These are phyloP conservation scores for Spizellomyces sp. DNA, from an alignment of 192 early-diverging fungal species.

Conservation along the genomic window DNA sequence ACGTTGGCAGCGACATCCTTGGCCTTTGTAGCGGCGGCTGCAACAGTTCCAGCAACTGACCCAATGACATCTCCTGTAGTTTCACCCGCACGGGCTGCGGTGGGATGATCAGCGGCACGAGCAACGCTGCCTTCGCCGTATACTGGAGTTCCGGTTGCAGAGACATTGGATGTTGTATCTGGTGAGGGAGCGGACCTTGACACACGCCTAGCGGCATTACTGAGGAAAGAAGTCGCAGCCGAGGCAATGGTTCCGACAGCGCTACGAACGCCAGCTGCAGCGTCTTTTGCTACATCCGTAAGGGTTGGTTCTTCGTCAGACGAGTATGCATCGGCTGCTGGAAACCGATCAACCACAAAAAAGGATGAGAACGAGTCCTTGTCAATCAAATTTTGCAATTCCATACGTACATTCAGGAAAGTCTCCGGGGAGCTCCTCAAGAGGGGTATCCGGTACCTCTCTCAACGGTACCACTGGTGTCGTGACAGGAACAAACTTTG, in stretches of 20 bases:
- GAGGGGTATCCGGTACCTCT: background rate
- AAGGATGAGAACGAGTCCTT: too few relatives aligned
- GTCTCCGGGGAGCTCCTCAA: background rate
- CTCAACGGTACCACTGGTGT: background rate
- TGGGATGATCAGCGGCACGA: background rate
- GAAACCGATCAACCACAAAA: too few relatives aligned
- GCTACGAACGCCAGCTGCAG: background rate
- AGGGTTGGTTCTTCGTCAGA: slow-evolving; percentile 22
- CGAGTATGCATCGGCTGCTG: background rate
- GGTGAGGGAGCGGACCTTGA: background rate
- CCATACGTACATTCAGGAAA: background rate
- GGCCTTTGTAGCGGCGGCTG: background rate
- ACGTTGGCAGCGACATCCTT: background rate
- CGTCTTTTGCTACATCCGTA: background rate
- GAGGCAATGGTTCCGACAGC: slow-evolving; percentile 13
- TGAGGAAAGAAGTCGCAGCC: slow-evolving; percentile 10
- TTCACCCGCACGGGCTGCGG: background rate
- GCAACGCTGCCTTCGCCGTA: background rate
- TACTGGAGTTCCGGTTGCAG: background rate
- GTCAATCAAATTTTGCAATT: too few relatives aligned
- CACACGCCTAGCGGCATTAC: slow-evolving; percentile 8
- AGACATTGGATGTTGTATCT: background rate
- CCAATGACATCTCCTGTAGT: background rate
- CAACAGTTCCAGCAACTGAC: background rate
- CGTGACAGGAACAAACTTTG: background rate